Percentiles rank a stretch among this genome's conserved stretches.
Evolutionary conservation across 441 rosid species (phyloP).

Genomic region (Corymbia citriodora): DNA sequence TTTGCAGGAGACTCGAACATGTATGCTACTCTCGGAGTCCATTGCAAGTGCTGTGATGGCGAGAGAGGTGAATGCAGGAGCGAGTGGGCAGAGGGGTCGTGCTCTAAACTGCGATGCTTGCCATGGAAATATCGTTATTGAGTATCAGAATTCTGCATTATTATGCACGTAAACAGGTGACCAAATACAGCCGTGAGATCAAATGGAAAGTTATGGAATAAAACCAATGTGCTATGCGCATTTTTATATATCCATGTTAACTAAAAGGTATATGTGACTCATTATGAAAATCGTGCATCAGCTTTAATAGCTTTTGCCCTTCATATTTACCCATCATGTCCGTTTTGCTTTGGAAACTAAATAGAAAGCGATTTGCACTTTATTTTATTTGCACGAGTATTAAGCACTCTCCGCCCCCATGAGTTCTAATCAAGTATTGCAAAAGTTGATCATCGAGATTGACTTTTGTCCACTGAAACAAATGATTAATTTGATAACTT

Average conservation of each 20-base stretch:
- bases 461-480: background rate
- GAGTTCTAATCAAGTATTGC: background rate
- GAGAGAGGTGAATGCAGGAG: conserved; percentile 25
- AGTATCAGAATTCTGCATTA: background rate
- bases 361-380: background rate
- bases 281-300: background rate
- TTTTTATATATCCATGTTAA: background rate
- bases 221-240: background rate
- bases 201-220: background rate
- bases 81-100: conserved; percentile 23
- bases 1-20: conserved; percentile 18
- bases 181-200: background rate
- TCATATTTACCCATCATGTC: background rate
- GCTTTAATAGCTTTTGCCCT: background rate
- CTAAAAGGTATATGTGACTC: background rate
- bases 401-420: background rate
- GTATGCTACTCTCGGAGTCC: conserved; percentile 25
- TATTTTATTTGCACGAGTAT: background rate
- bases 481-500: background rate
- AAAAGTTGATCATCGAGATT: background rate
- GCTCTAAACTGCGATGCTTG: conserved; percentile 28
- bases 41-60: conserved; percentile 42
- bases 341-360: background rate
- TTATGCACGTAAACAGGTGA: background rate
- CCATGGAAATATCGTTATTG: conserved; percentile 29